Evolutionary conservation across 2,329 filamentous ascomycete genomes (phyloP), one percentile per base, ranked within the genome.

Genomic region (Emmonsia crescens): DNA sequence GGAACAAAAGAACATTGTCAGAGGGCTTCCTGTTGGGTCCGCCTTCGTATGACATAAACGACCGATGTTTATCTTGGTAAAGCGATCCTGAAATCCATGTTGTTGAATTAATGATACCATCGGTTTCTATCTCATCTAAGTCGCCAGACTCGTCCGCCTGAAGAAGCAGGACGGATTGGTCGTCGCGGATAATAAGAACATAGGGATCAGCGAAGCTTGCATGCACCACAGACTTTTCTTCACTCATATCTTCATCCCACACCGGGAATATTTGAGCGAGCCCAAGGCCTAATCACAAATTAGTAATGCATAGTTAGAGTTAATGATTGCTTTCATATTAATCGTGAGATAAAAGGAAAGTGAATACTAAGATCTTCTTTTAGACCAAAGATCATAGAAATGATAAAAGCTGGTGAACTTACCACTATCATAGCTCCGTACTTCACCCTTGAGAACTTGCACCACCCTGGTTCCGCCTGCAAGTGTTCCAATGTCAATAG

Each of bases 201-300:
- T 91, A 96, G 0, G 91, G 91, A 67, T 97, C 93, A 24, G 84
- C 84, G 68, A 97, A 92, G 71, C 89, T 95, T 44, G 89, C 88
- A 69, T 85, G 88, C 54, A 91, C 78, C 49, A 94, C 87, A 60
- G 87, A 83, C 4, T 90, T 87, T 68, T 96, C 73, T 46, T 77
- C 86, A 14, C 89, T 91, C 0, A 87, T 92, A 66, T 94, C 89
- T 68, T 96, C 94, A 68, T 97, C 94, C 64, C 90, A 84, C 83
- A 97, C 91, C 0, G 92, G 91, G 57, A 96, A 82, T 60, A 99
- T 97, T 70, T 97, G 93, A 54, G 87, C 87, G 60, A 99, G 82
- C 12, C 88, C 89, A 63, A 99, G 83, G 73, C 96, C 90, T 91
- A 69, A 38, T 31, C 36, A 42, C 36, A 16, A 48, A 38, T 69